Evolutionary conservation across 257 asterid genomes (phyloP).

Genomic region (Gentiana dahurica): DNA sequence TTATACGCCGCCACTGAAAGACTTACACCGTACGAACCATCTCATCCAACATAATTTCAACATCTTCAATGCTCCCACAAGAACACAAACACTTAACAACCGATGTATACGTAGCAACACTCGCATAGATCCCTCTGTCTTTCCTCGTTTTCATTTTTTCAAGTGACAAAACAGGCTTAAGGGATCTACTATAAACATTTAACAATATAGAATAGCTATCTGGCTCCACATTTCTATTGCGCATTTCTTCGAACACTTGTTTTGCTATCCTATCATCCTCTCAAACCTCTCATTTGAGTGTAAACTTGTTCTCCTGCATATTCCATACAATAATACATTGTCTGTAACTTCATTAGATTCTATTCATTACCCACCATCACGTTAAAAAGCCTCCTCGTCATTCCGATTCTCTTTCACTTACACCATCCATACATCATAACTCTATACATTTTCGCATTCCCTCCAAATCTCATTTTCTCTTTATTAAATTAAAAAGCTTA

Average conservation of each 20-base stretch:
- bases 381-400: slow-evolving; percentile 48
- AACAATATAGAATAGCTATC: slow-evolving; percentile 72
- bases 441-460: slow-evolving; percentile 51
- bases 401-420: slow-evolving; percentile 53
- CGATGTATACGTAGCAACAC: slow-evolving; percentile 58
- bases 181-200: slow-evolving; percentile 72
- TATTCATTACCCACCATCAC: slow-evolving; percentile 67
- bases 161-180: slow-evolving; percentile 59
- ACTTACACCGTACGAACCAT: slow-evolving; percentile 52
- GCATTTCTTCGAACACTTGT: slow-evolving; percentile 59
- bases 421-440: slow-evolving; percentile 85
- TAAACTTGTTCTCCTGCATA: slow-evolving; percentile 72
- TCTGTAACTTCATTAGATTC: slow-evolving; percentile 65
- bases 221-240: slow-evolving; percentile 57
- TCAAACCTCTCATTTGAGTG: slow-evolving; percentile 70
- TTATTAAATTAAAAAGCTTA: slow-evolving; percentile 47
- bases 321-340: slow-evolving; percentile 72
- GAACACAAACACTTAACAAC: slow-evolving; percentile 70
- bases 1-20: slow-evolving; percentile 58
- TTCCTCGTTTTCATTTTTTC: slow-evolving; percentile 71
- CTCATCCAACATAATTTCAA: slow-evolving; percentile 43
- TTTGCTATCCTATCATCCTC: slow-evolving; percentile 65
- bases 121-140: slow-evolving; percentile 41
- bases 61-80: slow-evolving; percentile 70
- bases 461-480: slow-evolving; percentile 50